Percentiles rank a stretch among this genome's conserved stretches.
Conservation (phyloP, 768 basidiomycete species). For the Galerina sulciceps region DNA sequence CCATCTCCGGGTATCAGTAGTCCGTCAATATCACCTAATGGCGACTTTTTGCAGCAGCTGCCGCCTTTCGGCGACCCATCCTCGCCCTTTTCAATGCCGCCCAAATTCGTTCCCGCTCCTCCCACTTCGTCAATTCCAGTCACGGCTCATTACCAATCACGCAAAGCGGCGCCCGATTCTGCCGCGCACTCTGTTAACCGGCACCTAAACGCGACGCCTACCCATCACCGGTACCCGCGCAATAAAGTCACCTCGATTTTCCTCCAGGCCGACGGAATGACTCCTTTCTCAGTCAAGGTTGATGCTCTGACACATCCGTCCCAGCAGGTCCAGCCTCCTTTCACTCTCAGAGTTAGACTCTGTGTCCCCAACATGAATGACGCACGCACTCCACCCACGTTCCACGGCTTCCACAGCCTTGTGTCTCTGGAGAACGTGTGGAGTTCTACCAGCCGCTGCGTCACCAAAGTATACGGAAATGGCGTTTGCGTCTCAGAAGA, state of each 20-base stretch:
- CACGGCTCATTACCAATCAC: slow-evolving; percentile 20
- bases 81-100: slow-evolving; percentile 17
- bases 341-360: slow-evolving; percentile 61
- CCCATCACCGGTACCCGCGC: slow-evolving; percentile 28
- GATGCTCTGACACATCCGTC: slow-evolving; percentile 52
- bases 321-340: slow-evolving; percentile 41
- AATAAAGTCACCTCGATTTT: slow-evolving; percentile 46
- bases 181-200: slow-evolving; percentile 18
- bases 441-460: slow-evolving; percentile 59
- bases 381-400: slow-evolving; percentile 52
- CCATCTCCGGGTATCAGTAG: slow-evolving; percentile 21
- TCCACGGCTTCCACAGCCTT: slow-evolving; percentile 67
- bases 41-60: slow-evolving; percentile 30
- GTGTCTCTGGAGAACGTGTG: slow-evolving; percentile 60
- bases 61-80: slow-evolving; percentile 26
- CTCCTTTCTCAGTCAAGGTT: slow-evolving; percentile 61
- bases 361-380: slow-evolving; percentile 60
- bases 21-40: slow-evolving; percentile 35
- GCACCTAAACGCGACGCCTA: slow-evolving; percentile 28
- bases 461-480: slow-evolving; percentile 61
- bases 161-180: slow-evolving; percentile 16
- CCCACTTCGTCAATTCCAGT: slow-evolving; percentile 12
- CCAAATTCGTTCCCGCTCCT: slow-evolving; percentile 19
- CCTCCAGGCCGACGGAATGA: slow-evolving; percentile 72
- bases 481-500: slow-evolving; percentile 58